phyloP scores from a whole-genome alignment of 192 early-diverging fungal species.

The Coemansia sp. region DNA sequence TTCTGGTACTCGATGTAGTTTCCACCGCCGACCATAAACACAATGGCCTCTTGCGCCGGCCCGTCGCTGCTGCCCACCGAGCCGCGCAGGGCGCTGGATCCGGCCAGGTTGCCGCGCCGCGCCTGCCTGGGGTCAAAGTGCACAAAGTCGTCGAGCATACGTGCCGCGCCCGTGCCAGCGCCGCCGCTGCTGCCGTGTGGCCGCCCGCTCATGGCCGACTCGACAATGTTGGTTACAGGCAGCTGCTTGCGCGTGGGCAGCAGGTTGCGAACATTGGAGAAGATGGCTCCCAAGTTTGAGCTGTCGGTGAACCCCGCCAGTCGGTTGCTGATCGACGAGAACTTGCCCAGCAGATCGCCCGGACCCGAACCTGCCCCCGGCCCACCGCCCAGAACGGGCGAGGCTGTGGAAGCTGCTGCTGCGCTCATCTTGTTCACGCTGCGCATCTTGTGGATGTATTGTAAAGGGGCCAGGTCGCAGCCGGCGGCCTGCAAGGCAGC shows the following conservation, averaged over 20 bases:
- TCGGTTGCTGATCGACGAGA: conserved; percentile 63
- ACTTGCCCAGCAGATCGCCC: conserved; percentile 50
- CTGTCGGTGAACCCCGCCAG: conserved; percentile 69
- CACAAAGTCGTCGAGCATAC: conserved; percentile 71
- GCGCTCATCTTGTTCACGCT: conserved; percentile 36
- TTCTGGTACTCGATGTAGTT: conserved; percentile 99
- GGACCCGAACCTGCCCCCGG: conserved; percentile 8
- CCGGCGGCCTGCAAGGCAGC: conserved; percentile 67
- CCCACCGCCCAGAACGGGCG: conserved; percentile 3
- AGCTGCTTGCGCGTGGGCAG: conserved; percentile 86
- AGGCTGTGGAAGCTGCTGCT: conserved; percentile 13
- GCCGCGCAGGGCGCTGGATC: conserved; percentile 20
- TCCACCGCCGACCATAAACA: conserved; percentile 97
- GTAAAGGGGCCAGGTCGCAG: conserved; percentile 65
- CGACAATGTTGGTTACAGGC: conserved; percentile 77
- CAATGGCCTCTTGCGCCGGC: conserved; percentile 81
- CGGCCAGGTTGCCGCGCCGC: conserved; percentile 52
- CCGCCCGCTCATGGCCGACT: conserved; percentile 72
- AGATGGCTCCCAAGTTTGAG: conserved; percentile 64
- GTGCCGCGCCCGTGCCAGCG: conserved; percentile 6
- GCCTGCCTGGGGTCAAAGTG: conserved; percentile 83
- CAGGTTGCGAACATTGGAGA: conserved; percentile 92
- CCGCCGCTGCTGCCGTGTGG: conserved; percentile 7
- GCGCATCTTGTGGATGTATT: conserved; percentile 73
- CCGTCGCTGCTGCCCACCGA: conserved; percentile 42